Conservation (phyloP, 371 early-diverging fungal genomes). For the Haplosporangium sp. region DNA sequence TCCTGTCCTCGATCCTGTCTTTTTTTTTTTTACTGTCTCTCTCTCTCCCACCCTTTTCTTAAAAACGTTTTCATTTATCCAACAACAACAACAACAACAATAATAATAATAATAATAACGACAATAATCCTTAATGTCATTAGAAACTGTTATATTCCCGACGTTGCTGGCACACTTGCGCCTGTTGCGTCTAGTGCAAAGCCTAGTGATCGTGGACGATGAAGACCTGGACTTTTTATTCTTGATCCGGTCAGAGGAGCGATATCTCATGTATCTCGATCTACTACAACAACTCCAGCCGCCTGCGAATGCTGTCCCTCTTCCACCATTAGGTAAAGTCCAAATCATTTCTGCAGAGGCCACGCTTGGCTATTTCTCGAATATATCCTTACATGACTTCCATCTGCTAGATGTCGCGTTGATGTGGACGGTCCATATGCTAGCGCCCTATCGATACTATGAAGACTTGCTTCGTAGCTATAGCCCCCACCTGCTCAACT, state of each 20-base stretch:
- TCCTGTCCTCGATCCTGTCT: background rate
- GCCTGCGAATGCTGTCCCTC: constrained; percentile 19
- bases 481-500: constrained; percentile 37
- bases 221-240: constrained; percentile 48
- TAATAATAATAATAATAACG: background rate
- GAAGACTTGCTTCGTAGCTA: constrained; percentile 56
- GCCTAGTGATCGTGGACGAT: constrained; percentile 46
- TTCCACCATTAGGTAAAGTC: constrained; percentile 42
- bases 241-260: constrained; percentile 53
- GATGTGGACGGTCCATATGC: constrained; percentile 60
- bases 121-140: too few relatives aligned
- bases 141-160: constrained; percentile 40
- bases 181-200: constrained; percentile 40
- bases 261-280: constrained; percentile 51
- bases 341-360: constrained; percentile 4
- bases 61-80: too few relatives aligned
- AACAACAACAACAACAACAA: too few relatives aligned
- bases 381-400: background rate
- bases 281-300: constrained; percentile 38
- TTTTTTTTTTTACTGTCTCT: background rate
- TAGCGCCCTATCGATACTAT: constrained; percentile 58
- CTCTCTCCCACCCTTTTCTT: too few relatives aligned
- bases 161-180: constrained; percentile 44
- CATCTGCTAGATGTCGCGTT: constrained; percentile 53
- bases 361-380: background rate